phyloP scores from a whole-genome alignment of 495 filamentous ascomycete species.

The Penicillium atrosanguineum region DNA sequence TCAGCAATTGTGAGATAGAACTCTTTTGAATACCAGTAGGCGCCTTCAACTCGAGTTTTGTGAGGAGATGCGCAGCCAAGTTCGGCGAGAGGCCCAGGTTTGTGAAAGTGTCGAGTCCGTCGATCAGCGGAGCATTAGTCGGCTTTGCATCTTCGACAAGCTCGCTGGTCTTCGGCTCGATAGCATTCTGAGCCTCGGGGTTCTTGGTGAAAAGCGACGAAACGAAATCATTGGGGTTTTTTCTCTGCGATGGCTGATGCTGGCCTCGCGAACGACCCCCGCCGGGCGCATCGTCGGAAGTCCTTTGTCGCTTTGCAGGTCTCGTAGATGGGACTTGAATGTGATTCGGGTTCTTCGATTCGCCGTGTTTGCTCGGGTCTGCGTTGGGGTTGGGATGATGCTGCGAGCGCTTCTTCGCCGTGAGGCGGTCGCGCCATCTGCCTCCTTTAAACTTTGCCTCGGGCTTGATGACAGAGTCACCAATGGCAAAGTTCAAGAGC shows the following conservation, averaged over 20 bases:
- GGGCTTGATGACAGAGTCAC: constrained; percentile 57
- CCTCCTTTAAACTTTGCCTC: constrained; percentile 79
- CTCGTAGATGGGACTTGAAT: constrained; percentile 30
- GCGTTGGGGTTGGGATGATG: constrained; percentile 40
- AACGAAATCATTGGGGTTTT: constrained; percentile 57
- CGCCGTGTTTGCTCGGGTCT: constrained; percentile 17
- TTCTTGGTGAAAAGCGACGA: constrained; percentile 93
- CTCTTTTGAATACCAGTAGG: constrained; percentile 94
- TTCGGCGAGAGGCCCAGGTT: constrained; percentile 73
- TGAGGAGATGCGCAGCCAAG: constrained; percentile 77
- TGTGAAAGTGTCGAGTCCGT: constrained; percentile 79
- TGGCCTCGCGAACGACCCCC: constrained; percentile 9
- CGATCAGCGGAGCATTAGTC: constrained; percentile 93
- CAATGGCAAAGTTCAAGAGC: constrained; percentile 85
- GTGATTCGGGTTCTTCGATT: constrained; percentile 39
- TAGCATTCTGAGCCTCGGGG: constrained; percentile 59
- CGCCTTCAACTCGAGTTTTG: constrained; percentile 82
- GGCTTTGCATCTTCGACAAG: constrained; percentile 61
- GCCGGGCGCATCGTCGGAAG: constrained; percentile 18
- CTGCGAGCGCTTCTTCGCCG: constrained; percentile 70
- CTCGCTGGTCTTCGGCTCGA: constrained; percentile 40
- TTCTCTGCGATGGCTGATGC: constrained; percentile 23
- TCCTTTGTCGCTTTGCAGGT: constrained; percentile 42
- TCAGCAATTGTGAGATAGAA: constrained; percentile 73
- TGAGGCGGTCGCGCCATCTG: constrained; percentile 82